Base-by-base conservation (phyloP, 2,329 filamentous ascomycete genomes). In the Fusarium euwallaceae region DNA sequence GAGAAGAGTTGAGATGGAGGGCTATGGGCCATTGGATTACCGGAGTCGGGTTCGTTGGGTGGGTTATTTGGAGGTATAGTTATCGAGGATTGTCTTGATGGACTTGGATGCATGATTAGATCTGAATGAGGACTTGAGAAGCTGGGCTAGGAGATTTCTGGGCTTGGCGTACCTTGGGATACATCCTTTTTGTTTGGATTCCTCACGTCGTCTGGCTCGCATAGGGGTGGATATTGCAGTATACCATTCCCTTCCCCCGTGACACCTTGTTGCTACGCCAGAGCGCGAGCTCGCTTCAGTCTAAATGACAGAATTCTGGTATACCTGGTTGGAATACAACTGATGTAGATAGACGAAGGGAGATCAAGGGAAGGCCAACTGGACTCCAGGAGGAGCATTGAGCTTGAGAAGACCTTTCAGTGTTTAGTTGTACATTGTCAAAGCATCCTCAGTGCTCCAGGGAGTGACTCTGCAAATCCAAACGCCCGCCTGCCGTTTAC, bases 21-120 rank as follows among this genome's bases (percentile, higher is more conserved):
- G 78, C 78, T 4, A 32, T 64, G 51, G 79, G 80, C 0, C 80
- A 82, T 61, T 81, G 77, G 77, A 70, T 79, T 16, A 80, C 77
- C 0, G 75, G 76, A 4, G 43, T 70, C 34, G 75, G 76, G 1
- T 78, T 81, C 43, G 65, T 70, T 2, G 73, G 73, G 4, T 82
- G 80, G 80, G 76, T 78, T 34, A 16, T 70, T 32, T 79, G 78
- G 78, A 71, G 77, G 61, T 73, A 24, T 64, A 77, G 63, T 6
- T 64, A 37, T 4, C 32, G 9, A 36, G 34, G 12, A 27, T 7
- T 12, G 2, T n/a, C 12, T 51, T 34, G 34, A 37, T 14, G 20
- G 45, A 6, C 39, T 43, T 20, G 39, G 4, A 20, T 5, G 4
- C 4, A 14, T 20, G 39, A 43, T 22, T 14, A 43, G 39, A 22